Base-by-base conservation (phyloP, 805 yeast genomes). In the Scheffersomyces lignosus region DNA sequence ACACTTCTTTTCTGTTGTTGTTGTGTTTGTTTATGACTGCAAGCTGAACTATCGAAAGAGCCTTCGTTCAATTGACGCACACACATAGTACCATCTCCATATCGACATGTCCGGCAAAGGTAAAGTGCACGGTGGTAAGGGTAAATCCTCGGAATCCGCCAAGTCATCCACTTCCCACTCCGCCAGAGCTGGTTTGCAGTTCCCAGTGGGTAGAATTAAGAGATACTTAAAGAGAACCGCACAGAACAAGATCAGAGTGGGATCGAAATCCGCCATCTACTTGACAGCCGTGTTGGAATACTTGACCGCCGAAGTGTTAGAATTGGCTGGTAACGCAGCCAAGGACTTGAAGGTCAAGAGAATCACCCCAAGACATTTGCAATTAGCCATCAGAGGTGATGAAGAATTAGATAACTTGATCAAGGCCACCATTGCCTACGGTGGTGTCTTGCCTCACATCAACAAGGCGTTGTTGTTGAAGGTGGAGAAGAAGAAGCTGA, bases 161-260 rank as follows among this genome's bases (percentile, higher is more conserved):
- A 84, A 83, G 63, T 69, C 71, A 33, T 76, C 91, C 15, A 90
- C 85, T 52, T 86, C 96, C 10, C 95, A 90, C 52, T 87, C 96
- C 4, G 95, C 96, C 7, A 82, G 95, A 64, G 96, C 96, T 18
- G 96, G 96, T 17, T 72, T 89, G 62, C 93, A 85, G 63, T 93
- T 93, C 72, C 99, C 99, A 34, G 98, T 95, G 26, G 99, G 99
- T 43, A 88, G 99, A 83, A 89, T 93, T 54, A 91, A 93, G 79
- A 81, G 99, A 73, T 91, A 89, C 63, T 75, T 93, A 66, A 91
- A 90, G 74, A 83, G 77, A 64, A 87, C 84, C 48, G 95, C 96
- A 15, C 93, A 87, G 61, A 87, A 87, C 67, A 77, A 77, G 52
- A 68, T 77, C 47, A 66, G 96, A 64, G 95, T 88, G 33, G 96